Evolutionary conservation across 1,284 basidiomycete genomes (phyloP).

Genomic region (Puccinia brachypodii): DNA sequence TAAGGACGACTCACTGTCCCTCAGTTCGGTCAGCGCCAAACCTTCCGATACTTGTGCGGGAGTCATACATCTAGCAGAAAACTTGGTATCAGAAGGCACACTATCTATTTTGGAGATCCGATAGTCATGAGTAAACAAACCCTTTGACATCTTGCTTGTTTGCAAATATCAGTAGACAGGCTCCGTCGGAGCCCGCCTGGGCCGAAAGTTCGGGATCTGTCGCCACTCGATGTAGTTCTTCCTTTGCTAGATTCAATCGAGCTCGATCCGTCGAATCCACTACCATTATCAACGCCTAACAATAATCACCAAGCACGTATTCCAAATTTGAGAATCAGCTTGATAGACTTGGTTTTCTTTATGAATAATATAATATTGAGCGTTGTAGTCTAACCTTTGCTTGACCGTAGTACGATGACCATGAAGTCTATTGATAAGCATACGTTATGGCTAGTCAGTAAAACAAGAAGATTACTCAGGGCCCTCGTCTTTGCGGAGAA

Average conservation of each 20-base stretch:
- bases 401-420: conserved; percentile 47
- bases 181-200: conserved; percentile 47
- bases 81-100: background rate
- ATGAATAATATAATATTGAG: background rate
- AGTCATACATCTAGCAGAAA: conserved; percentile 53
- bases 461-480: background rate
- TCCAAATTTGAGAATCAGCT: background rate
- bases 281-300: conserved; percentile 60
- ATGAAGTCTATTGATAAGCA: conserved; percentile 37
- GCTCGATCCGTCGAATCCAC: conserved; percentile 61
- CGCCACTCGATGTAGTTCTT: conserved; percentile 59
- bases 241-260: conserved; percentile 59
- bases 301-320: background rate
- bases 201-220: conserved; percentile 51
- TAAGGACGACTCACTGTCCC: conserved; percentile 55
- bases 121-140: background rate
- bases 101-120: background rate
- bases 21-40: conserved; percentile 60
- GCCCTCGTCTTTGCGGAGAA: background rate
- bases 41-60: conserved; percentile 61
- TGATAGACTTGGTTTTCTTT: background rate
- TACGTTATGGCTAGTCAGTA: conserved; percentile 22
- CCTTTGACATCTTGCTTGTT: conserved; percentile 62
- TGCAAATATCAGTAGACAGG: conserved; percentile 60
- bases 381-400: conserved; percentile 21